Percentiles rank a stretch among this genome's conserved stretches.
Conservation (phyloP, 495 filamentous ascomycete species). For the Penicillium coprophilum region DNA sequence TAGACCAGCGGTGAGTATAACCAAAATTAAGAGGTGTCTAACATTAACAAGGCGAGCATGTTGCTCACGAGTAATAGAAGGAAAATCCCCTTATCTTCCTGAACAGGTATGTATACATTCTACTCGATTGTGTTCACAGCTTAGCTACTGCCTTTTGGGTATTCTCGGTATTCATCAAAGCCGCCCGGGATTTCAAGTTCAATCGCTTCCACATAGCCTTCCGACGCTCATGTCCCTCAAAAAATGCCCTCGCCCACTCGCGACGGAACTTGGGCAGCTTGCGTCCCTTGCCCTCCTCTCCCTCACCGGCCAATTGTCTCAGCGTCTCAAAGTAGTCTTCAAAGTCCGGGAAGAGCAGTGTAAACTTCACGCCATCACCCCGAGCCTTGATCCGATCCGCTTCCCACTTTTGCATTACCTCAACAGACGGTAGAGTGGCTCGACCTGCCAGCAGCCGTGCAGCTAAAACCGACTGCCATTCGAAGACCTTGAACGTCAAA, state of each 20-base stretch:
- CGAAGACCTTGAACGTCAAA: constrained; percentile 46
- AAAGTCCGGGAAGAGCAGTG: constrained; percentile 42
- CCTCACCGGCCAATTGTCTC: background rate
- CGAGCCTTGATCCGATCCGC: constrained; percentile 29
- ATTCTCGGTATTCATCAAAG: background rate
- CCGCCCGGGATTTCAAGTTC: background rate
- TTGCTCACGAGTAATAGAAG: no score
- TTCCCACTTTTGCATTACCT: constrained; percentile 44
- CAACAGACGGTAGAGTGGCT: constrained; percentile 30
- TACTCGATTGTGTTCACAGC: background rate
- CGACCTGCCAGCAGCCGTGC: constrained; percentile 46
- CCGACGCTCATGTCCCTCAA: background rate
- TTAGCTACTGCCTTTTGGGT: background rate
- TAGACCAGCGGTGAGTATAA: no score
- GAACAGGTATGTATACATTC: no score
- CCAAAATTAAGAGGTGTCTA: no score
- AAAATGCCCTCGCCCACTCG: background rate
- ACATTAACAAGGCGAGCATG: no score
- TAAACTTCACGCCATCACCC: constrained; percentile 43
- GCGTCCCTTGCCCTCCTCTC: background rate
- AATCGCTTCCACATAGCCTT: background rate
- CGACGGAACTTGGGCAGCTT: background rate
- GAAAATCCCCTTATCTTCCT: no score
- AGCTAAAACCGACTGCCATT: constrained; percentile 49
- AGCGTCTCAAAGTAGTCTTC: constrained; percentile 44